Evolutionary conservation across 768 basidiomycete genomes (phyloP).

Genomic region (Ramaria rubella): DNA sequence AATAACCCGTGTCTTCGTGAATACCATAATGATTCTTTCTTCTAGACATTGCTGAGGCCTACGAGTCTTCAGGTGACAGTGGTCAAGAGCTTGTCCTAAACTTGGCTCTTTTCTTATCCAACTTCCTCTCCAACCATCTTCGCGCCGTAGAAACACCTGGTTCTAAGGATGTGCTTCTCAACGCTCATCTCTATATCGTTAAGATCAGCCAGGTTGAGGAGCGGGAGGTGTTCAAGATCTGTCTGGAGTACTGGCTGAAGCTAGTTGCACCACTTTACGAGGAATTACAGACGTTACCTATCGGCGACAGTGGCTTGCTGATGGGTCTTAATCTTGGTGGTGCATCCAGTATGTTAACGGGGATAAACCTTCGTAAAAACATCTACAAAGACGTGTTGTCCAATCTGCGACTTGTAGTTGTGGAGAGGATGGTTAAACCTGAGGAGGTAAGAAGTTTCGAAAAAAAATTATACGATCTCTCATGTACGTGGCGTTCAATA

Average conservation of each 20-base stretch:
- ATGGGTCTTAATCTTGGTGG: conserved; percentile 34
- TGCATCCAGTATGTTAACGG: conserved; percentile 23
- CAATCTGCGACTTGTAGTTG: conserved; percentile 41
- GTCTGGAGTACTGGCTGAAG: conserved; percentile 42
- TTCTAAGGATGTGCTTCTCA: conserved; percentile 39
- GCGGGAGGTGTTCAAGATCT: conserved; percentile 47
- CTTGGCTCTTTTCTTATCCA: conserved; percentile 44
- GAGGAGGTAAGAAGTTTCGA: conserved; percentile 33
- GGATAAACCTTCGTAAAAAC: conserved; percentile 31
- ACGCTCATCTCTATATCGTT: conserved; percentile 43
- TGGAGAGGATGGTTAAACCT: conserved; percentile 47
- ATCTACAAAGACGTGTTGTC: conserved; percentile 42
- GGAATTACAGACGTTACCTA: conserved; percentile 38
- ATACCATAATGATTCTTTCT: conserved; percentile 2
- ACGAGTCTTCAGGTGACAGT: conserved; percentile 34
- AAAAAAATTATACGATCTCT: background rate
- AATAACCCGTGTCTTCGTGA: background rate
- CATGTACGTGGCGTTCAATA: conserved; percentile 13
- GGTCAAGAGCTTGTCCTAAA: conserved; percentile 45
- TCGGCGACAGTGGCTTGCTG: conserved; percentile 27
- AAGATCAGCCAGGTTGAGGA: conserved; percentile 46
- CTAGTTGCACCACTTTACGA: conserved; percentile 44
- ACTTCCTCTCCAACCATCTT: conserved; percentile 41
- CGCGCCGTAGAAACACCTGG: conserved; percentile 39
- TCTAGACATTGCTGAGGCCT: conserved; percentile 37